Conservation (phyloP, 345 rosid genomes). For the Luvunga scandens region DNA sequence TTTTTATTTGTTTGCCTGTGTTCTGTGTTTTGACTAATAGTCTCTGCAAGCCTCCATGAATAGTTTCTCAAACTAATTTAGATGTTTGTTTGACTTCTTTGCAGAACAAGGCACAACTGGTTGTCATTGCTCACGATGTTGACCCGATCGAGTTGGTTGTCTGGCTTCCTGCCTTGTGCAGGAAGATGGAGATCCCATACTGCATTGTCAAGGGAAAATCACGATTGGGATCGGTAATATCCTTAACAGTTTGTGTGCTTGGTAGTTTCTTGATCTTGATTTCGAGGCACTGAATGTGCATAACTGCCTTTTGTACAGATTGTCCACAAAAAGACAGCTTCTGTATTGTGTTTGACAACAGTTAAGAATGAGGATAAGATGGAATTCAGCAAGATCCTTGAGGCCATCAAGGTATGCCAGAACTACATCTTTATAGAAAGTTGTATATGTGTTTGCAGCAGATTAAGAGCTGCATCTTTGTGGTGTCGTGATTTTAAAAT, state of each 20-base stretch:
- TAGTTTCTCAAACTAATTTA: neutral
- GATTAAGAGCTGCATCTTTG: neutral
- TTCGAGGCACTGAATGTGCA: neutral
- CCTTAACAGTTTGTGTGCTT: neutral
- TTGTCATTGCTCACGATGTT: slow-evolving; percentile 81
- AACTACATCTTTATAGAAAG: neutral
- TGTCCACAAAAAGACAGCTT: slow-evolving; percentile 66
- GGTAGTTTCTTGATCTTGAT: neutral
- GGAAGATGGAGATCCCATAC: slow-evolving; percentile 87
- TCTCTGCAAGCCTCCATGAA: neutral
- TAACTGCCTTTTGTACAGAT: slow-evolving; percentile 25
- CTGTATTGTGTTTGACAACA: slow-evolving; percentile 64
- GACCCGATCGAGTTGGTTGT: slow-evolving; percentile 87
- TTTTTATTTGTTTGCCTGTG: neutral
- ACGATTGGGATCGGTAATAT: slow-evolving; percentile 61
- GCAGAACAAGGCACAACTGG: slow-evolving; percentile 73
- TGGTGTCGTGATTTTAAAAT: neutral
- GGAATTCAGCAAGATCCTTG: slow-evolving; percentile 73
- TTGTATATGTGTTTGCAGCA: neutral
- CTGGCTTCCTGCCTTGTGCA: slow-evolving; percentile 83
- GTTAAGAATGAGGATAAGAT: slow-evolving; percentile 81
- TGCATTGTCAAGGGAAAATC: slow-evolving; percentile 81
- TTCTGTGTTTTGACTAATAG: neutral
- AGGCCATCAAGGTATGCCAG: slow-evolving; percentile 64
- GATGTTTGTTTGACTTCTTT: neutral